Base-by-base conservation (phyloP, 106 monocot species). In the Vanilla planifolia region DNA sequence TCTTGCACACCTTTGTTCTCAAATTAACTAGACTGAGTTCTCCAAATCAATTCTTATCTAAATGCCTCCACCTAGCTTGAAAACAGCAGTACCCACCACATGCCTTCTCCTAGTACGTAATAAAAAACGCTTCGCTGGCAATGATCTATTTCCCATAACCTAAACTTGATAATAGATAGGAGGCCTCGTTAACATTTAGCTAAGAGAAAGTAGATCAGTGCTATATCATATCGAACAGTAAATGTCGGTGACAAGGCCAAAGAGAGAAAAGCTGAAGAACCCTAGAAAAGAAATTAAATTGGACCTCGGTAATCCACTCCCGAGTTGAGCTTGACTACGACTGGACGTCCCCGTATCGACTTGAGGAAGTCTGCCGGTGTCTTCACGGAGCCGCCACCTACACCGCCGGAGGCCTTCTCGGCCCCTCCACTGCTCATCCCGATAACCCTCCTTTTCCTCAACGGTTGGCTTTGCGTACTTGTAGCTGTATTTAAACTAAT, bases 301-400 rank as follows among this genome's bases (percentile, higher is more conserved):
- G 33, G 55, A 93, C 88, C 93, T 80, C 89, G 73, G 76, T 95
- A 95, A 52, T 95, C 94, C 16, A 95, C 94, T 10, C 86, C 94
- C 21, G 94, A 95, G 80, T 95, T 95, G 55, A 95, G 89, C 83
- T 95, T 95, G 60, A 95, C 94, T 55, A 95, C 94, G 39, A 95
- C 89, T 11, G 94, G 94, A 5, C 90, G 86, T 20, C 94, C 94
- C 9, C 94, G 51, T 43, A 95, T 95, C 21, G 94, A 95, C 67
- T 95, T 95, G 39, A 95, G 80, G 74, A 95, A 95, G 58, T 95
- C 94, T 6, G 94, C 77, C 59, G 92, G 92, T 20, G 92, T 92
- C 69, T 92, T 92, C 50, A 86, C 86, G 13, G 82, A 69, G 3
- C 86, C 91, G 10, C 80, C 85, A 6, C 85, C 79, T 7, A 63